Conservation (phyloP, 1,284 basidiomycete species). For the Phylloporus sp. region DNA sequence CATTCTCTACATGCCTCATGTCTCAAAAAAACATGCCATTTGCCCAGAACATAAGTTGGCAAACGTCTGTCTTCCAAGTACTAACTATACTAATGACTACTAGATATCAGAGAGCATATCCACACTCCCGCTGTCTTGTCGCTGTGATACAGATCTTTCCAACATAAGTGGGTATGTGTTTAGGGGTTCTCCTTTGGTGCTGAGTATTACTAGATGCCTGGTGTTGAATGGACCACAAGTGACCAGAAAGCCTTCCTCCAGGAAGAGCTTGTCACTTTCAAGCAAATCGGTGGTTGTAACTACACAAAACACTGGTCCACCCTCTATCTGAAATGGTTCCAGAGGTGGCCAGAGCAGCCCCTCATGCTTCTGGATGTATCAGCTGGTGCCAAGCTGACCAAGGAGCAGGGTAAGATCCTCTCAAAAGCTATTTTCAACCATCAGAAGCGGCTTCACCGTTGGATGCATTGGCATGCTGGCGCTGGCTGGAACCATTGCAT, state of each 20-base stretch:
- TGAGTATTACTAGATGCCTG: neutral
- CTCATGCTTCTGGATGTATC: neutral
- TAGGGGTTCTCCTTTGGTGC: too few species aligned
- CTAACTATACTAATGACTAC: too few species aligned
- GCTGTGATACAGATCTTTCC: too few species aligned
- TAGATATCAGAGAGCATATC: too few species aligned
- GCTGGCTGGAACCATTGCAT: neutral
- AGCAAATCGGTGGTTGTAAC: neutral
- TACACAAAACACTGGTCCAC: neutral
- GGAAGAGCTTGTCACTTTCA: neutral
- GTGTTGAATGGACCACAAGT: neutral
- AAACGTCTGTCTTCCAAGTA: too few species aligned
- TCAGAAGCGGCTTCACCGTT: neutral
- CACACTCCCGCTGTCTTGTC: too few species aligned
- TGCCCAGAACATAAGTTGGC: too few species aligned
- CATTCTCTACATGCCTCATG: too few species aligned
- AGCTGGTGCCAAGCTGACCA: neutral
- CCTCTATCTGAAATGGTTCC: too few species aligned
- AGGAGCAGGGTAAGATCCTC: neutral
- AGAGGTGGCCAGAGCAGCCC: neutral
- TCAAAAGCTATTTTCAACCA: neutral
- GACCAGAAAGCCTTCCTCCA: neutral
- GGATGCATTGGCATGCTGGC: neutral
- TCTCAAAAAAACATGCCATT: too few species aligned
- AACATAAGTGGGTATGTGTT: too few species aligned